These are phyloP conservation scores for Aureobasidium sp. DNA, from an alignment of 2,329 filamentous ascomycete species.

Conservation along the genomic window DNA sequence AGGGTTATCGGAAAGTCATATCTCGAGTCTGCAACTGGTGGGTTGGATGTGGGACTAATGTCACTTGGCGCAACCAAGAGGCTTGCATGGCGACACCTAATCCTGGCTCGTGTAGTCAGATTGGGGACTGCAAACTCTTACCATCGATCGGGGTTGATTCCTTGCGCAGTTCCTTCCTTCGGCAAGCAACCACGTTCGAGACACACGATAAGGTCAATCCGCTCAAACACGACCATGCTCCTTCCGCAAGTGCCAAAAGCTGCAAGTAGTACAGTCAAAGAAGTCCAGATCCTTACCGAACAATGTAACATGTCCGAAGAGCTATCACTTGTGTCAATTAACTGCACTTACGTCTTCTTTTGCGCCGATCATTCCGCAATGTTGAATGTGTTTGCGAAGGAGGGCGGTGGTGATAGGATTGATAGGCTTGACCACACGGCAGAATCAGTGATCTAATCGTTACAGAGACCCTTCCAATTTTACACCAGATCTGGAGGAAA, in stretches of 20 bases:
- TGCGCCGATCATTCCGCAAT: too few relatives aligned
- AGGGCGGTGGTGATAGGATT: not conserved
- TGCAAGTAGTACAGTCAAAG: not conserved
- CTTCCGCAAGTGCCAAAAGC: not conserved
- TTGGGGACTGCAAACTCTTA: not conserved
- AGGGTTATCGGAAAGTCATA: not conserved
- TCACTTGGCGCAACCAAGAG: not conserved
- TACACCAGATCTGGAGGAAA: not conserved
- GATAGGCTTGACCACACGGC: not conserved
- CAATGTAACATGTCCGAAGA: not conserved
- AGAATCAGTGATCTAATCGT: not conserved
- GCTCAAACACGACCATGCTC: not conserved
- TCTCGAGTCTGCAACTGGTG: not conserved
- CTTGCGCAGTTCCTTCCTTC: not conserved
- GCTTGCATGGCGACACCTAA: not conserved
- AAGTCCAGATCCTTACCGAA: not conserved
- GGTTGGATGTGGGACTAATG: not conserved
- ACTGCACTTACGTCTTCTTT: too few relatives aligned
- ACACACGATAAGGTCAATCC: not conserved
- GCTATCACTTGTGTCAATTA: not conserved
- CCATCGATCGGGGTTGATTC: not conserved
- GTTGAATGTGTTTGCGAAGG: not conserved
- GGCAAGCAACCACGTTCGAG: not conserved
- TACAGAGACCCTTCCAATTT: not conserved
- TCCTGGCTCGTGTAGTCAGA: not conserved